A percentile compares a stretch with the other conserved stretches of the same genome.
Conservation (phyloP, 1,284 basidiomycete genomes). For the Tilletia walkeri region DNA sequence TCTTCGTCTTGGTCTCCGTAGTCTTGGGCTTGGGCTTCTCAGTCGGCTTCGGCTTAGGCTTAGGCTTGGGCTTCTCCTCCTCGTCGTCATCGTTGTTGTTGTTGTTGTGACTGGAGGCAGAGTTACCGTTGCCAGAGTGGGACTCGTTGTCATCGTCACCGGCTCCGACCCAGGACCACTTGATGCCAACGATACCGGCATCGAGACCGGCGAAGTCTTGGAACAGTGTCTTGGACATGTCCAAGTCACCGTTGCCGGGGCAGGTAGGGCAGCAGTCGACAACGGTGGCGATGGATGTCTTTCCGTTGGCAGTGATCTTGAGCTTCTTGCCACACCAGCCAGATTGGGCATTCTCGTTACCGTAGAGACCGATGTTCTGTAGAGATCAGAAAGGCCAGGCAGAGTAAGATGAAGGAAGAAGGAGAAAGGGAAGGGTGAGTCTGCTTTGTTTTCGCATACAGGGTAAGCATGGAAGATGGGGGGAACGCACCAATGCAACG, state of each 20-base stretch:
- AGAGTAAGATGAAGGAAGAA: neutral
- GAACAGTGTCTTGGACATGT: conserved; percentile 23
- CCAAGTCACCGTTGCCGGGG: conserved; percentile 13
- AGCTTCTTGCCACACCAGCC: conserved; percentile 20
- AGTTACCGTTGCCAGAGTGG: conserved; percentile 5
- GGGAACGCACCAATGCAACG: neutral
- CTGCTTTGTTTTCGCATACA: too few relatives aligned
- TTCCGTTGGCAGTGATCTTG: conserved; percentile 10
- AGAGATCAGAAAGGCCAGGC: neutral
- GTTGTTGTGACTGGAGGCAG: conserved; percentile 2
- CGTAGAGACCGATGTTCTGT: conserved; percentile 12
- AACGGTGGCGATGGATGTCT: conserved; percentile 16
- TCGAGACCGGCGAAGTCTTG: conserved; percentile 1
- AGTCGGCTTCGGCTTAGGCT: conserved; percentile 16
- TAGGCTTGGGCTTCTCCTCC: conserved; percentile 13
- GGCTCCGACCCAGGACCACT: conserved; percentile 17
- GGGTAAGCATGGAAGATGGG: too few relatives aligned
- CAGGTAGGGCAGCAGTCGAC: conserved; percentile 22
- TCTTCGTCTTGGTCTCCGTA: neutral
- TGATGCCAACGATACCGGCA: conserved; percentile 15
- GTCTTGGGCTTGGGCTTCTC: conserved; percentile 7
- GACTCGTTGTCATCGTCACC: neutral
- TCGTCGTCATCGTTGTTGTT: conserved; percentile 12
- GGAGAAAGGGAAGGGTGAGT: neutral
- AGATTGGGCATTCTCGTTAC: conserved; percentile 27